A percentile compares a stretch with the other conserved stretches of the same genome.
phyloP scores from a whole-genome alignment of 192 early-diverging fungal genomes.

The Rhizoclosmatium sp. region DNA sequence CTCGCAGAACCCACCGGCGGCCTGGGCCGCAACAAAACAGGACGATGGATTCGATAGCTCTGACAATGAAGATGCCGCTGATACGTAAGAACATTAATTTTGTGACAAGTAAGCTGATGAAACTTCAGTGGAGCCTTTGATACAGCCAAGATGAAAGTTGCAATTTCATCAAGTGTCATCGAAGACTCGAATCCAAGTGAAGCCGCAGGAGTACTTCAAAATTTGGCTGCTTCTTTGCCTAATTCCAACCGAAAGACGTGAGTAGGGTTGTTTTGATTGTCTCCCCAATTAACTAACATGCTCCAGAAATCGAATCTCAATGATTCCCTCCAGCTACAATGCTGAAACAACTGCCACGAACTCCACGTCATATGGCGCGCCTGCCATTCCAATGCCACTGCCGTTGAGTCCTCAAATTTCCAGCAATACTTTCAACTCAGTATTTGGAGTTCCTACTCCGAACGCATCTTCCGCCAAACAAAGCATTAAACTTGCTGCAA shows the following conservation, averaged over 20 bases:
- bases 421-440: slow-evolving; percentile 1
- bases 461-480: not conserved
- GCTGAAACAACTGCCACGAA: no score
- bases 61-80: slow-evolving; percentile 19
- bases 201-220: slow-evolving; percentile 38
- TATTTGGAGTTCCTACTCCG: not conserved
- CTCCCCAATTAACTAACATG: not conserved
- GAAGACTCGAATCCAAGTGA: slow-evolving; percentile 39
- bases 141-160: slow-evolving; percentile 42
- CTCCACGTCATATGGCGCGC: no score
- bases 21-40: slow-evolving; percentile 26
- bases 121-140: not conserved
- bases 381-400: not conserved
- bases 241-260: slow-evolving; percentile 27
- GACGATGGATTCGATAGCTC: slow-evolving; percentile 34
- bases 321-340: not conserved
- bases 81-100: not conserved
- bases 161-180: slow-evolving; percentile 44
- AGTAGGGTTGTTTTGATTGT: not conserved
- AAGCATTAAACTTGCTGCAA: slow-evolving; percentile 23
- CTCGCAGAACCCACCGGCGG: slow-evolving; percentile 9
- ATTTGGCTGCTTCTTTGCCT: slow-evolving; percentile 33
- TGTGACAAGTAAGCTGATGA: not conserved
- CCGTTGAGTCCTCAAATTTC: not conserved
- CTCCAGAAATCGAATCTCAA: not conserved